These are phyloP conservation scores for Dipteronia sinensis DNA, from an alignment of 345 rosid genomes.

Conservation along the genomic window DNA sequence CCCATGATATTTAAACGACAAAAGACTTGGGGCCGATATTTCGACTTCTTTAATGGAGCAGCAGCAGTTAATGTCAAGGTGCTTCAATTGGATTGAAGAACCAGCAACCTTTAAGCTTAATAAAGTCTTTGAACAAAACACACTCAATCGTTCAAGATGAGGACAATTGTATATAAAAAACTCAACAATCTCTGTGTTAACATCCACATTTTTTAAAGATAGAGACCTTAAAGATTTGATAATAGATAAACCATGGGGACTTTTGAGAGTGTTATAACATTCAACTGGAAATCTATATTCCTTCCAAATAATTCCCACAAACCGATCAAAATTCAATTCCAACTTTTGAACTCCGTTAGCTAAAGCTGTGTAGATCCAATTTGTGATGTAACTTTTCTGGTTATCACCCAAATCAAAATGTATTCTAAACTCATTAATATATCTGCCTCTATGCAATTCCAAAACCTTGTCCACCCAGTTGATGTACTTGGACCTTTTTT, in stretches of 20 bases:
- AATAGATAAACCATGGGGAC: neutral
- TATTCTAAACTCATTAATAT: neutral
- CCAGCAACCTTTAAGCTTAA: neutral
- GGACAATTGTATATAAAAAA: conserved; percentile 1
- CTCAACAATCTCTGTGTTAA: neutral
- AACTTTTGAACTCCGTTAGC: conserved; percentile 4
- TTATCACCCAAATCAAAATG: neutral
- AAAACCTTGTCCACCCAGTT: neutral
- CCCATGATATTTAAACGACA: neutral
- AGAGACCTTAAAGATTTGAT: neutral
- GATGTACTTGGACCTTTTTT: no score
- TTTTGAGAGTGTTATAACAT: neutral
- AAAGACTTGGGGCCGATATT: neutral
- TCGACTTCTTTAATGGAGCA: neutral
- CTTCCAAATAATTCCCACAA: neutral
- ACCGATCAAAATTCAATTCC: neutral
- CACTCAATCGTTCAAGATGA: neutral
- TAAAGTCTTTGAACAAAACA: neutral
- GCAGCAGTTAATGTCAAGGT: neutral
- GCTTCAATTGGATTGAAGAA: neutral
- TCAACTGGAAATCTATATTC: neutral
- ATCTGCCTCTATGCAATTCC: neutral
- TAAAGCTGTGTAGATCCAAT: neutral
- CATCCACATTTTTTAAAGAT: neutral
- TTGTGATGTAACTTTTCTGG: neutral